Evolutionary conservation across 768 basidiomycete species (phyloP).

Genomic region (Mycena chlorophos): DNA sequence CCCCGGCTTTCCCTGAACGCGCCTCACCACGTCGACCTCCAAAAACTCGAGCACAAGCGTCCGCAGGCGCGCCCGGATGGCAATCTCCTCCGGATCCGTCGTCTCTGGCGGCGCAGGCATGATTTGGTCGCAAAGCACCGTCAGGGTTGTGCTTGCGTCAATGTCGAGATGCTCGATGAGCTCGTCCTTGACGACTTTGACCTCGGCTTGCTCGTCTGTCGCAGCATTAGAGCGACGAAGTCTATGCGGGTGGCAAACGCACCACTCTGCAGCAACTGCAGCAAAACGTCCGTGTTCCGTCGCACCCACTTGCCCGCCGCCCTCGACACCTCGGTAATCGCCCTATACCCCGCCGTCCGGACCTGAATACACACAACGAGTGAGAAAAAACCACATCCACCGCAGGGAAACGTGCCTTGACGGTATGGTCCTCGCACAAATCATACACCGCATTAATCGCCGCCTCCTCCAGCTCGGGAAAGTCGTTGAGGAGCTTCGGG

Average conservation of each 20-base stretch:
- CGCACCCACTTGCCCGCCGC: constrained; percentile 60
- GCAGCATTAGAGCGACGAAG: constrained; percentile 2
- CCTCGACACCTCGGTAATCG: constrained; percentile 49
- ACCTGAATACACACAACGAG: constrained; percentile 42
- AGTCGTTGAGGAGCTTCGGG: constrained; percentile 60
- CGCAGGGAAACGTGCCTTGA: constrained; percentile 39
- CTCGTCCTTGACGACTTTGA: constrained; percentile 58
- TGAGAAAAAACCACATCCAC: not conserved
- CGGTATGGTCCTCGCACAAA: constrained; percentile 68
- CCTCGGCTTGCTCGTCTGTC: constrained; percentile 66
- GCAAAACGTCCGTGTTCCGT: constrained; percentile 71
- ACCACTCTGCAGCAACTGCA: constrained; percentile 79
- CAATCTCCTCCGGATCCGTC: constrained; percentile 56
- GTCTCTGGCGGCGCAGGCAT: constrained; percentile 47
- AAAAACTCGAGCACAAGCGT: constrained; percentile 62
- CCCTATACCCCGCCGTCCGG: constrained; percentile 66
- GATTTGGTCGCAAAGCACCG: constrained; percentile 71
- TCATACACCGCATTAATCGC: constrained; percentile 80
- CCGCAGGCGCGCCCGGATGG: constrained; percentile 56
- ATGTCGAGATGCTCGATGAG: constrained; percentile 63
- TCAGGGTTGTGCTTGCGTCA: constrained; percentile 58
- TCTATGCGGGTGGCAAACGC: constrained; percentile 32
- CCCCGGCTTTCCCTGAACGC: constrained; percentile 46
- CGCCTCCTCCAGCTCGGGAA: constrained; percentile 70
- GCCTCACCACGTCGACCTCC: constrained; percentile 48